Evolutionary conservation across 345 rosid genomes (phyloP).

Genomic region (Erodium maritimum): DNA sequence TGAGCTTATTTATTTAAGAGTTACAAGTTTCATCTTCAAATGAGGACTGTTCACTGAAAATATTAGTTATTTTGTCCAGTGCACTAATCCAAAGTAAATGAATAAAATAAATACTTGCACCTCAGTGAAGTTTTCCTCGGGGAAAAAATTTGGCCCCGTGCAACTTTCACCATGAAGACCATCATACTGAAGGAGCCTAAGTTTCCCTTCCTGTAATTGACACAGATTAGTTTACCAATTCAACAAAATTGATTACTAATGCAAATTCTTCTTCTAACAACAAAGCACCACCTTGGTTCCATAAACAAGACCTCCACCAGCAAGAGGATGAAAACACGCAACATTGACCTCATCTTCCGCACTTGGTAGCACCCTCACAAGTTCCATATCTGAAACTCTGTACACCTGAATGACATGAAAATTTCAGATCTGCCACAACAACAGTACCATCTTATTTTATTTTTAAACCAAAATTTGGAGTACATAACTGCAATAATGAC

Average conservation of each 20-base stretch:
- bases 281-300: conserved; percentile 55
- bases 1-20: background rate
- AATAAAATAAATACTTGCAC: background rate
- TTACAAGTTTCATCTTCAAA: background rate
- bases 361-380: conserved; percentile 77
- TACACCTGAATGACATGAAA: conserved; percentile 35
- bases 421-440: background rate
- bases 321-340: conserved; percentile 81
- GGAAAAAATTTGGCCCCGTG: background rate
- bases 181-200: conserved; percentile 54
- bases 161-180: conserved; percentile 19
- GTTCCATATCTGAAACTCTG: conserved; percentile 82
- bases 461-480: background rate
- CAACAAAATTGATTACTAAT: background rate
- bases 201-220: conserved; percentile 67
- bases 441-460: background rate
- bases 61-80: background rate
- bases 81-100: background rate
- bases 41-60: background rate
- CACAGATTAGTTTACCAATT: conserved; percentile 1
- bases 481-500: background rate
- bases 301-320: conserved; percentile 84
- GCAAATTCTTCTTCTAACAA: background rate
- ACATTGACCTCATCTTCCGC: conserved; percentile 89
- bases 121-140: background rate